Evolutionary conservation across 306 rosid genomes (phyloP).

Genomic region (Cucurbita maxima): DNA sequence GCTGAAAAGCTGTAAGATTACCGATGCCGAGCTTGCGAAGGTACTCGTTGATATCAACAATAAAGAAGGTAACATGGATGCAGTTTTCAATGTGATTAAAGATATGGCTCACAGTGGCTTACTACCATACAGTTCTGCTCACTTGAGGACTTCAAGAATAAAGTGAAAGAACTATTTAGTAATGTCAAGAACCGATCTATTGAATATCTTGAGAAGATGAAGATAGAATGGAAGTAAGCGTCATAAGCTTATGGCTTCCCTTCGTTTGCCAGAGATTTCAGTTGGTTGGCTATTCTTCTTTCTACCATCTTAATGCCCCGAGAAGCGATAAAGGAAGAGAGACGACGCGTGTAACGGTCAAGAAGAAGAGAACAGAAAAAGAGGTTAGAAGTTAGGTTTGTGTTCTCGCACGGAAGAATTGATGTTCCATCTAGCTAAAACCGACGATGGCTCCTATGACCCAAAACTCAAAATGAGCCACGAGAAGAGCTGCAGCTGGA

Average conservation of each 20-base stretch:
- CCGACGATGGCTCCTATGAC: no score
- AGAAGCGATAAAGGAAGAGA: no score
- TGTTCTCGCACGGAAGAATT: no score
- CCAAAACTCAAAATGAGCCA: no score
- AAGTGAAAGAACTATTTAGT: background rate
- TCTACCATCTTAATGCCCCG: no score
- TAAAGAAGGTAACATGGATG: slow-evolving; percentile 84
- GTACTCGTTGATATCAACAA: slow-evolving; percentile 55
- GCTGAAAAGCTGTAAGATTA: slow-evolving; percentile 43
- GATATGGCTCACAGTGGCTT: slow-evolving; percentile 83
- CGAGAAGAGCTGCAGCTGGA: no score
- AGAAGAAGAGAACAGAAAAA: no score
- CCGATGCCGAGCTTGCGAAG: slow-evolving; percentile 62
- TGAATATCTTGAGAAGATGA: background rate
- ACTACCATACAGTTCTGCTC: slow-evolving; percentile 38
- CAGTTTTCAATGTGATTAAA: slow-evolving; percentile 40
- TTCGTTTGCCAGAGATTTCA: background rate
- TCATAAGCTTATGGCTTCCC: background rate
- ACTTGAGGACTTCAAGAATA: background rate
- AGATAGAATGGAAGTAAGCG: background rate
- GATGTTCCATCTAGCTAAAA: no score
- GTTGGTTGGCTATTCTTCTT: background rate
- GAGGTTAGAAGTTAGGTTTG: no score
- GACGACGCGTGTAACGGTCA: no score
- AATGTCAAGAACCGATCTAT: background rate